phyloP scores from a whole-genome alignment of 1,139 yeast genomes.

The Yamadazyma pseudoaaseri region DNA sequence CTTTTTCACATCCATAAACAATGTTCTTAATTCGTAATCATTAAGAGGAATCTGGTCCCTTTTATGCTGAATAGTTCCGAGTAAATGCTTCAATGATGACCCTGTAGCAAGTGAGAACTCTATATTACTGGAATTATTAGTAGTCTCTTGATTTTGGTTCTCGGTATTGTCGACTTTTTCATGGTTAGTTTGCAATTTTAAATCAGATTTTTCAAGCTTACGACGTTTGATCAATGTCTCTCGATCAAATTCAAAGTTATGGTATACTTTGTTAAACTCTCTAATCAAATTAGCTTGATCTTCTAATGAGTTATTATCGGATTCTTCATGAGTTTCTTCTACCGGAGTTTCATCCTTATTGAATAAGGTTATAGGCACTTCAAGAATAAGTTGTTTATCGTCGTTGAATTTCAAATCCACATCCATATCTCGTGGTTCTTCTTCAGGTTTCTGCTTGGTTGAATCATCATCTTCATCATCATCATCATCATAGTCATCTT shows the following conservation, averaged over 20 bases:
- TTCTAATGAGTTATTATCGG: slow-evolving; percentile 17
- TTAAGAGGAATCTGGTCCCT: slow-evolving; percentile 72
- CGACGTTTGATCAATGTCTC: slow-evolving; percentile 76
- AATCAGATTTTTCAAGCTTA: slow-evolving; percentile 77
- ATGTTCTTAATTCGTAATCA: slow-evolving; percentile 81
- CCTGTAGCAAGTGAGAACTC: slow-evolving; percentile 40
- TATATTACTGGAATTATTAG: slow-evolving; percentile 38
- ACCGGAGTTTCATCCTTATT: slow-evolving; percentile 6
- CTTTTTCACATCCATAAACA: slow-evolving; percentile 89
- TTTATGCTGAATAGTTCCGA: slow-evolving; percentile 73
- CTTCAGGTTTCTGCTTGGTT: neutral
- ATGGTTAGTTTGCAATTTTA: slow-evolving; percentile 50
- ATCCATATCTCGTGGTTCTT: neutral
- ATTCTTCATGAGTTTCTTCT: slow-evolving; percentile 7
- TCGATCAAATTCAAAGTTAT: slow-evolving; percentile 78
- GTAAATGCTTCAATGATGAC: slow-evolving; percentile 78
- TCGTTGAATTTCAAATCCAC: slow-evolving; percentile 18
- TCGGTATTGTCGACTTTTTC: slow-evolving; percentile 3
- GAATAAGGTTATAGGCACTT: slow-evolving; percentile 29
- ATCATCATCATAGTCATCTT: slow-evolving; percentile 43
- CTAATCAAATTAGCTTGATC: slow-evolving; percentile 40
- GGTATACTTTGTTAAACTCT: slow-evolving; percentile 64
- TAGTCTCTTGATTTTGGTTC: slow-evolving; percentile 6
- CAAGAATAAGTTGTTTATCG: slow-evolving; percentile 28
- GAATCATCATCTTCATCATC: slow-evolving; percentile 25